Evolutionary conservation across 2,329 filamentous ascomycete genomes (phyloP), one percentile per base, ranked within the genome.

Genomic region (Dothidotthia symphoricarpi): DNA sequence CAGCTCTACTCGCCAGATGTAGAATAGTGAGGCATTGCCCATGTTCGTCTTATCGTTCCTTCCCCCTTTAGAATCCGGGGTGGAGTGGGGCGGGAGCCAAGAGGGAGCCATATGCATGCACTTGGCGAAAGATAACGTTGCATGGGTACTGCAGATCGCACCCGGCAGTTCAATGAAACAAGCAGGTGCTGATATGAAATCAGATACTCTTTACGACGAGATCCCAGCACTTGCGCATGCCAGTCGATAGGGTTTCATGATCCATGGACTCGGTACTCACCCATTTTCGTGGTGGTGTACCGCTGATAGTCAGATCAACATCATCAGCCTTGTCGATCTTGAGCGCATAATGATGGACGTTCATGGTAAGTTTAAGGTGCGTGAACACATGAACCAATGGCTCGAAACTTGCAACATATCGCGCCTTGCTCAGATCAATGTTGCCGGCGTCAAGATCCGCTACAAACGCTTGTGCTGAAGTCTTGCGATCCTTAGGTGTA

Each of bases 151-250:
- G 35, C 43, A 46, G 44, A 28, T 36, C 28, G 16, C 24, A 22
- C 16, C 25, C 24, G 4, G 12, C 24, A 34, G 31, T 13, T 26
- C 24, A 8, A 40, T 28, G 14, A 16, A n/a, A 39, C 15, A 16
- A 24, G 22, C 22, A 24, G 28, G 16, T 19, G n/a, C 9, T 24
- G 29, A 16, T 4, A 26, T 16, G 10, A 4, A 11, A n/a, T 34
- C 28, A 39, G 9, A 37, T n/a, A 3, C 7, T 28, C 24, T 38
- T 43, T 29, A 43, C 37, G 12, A 58, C 29, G 1, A 63, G 45
- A 3, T 51, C 47, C 64, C 64, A 67, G 43, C 64, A 67, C 29
- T 51, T 55, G 19, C 57, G 57, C 63, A 67, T 67, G 15, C 64
- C 64, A 2, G 63, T 66, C 15, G 62, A 64, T 16, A 67, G 44